Evolutionary conservation across 2,329 filamentous ascomycete species (phyloP), one percentile per base, ranked within the genome.

Genomic region (Amauroascus niger): DNA sequence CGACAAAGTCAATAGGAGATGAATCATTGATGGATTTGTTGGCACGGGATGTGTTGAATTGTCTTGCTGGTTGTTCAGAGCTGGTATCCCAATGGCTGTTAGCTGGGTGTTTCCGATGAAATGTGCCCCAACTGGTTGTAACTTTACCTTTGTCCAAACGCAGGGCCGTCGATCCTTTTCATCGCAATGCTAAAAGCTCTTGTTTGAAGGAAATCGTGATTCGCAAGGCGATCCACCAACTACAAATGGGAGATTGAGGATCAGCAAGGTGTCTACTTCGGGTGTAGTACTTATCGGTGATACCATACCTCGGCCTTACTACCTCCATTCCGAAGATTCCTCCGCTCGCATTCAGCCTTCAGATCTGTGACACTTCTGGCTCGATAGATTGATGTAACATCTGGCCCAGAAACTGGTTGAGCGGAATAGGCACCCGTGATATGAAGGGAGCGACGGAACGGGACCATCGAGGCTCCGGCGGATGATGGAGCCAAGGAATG

Each of bases 1-100:
- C 82, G 61, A 76, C 76, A 62, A 83, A 82, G 70, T 84, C 81
- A 56, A 84, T 79, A 40, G 80, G 80, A 39, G 79, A 81, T 55
- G 67, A 70, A 68, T 83, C 80, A 52, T 77, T 74, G 58, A 78
- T 72, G 26, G 77, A 69, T 64, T 82, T 81, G 51, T 75, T 69
- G 56, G 74, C 67, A 57, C 78, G 77, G 58, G 76, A 79, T 57
- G 80, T 82, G 70, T 83, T 83, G 75, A 84, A 82, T 63, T 77
- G 74, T 53, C 79, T 76, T 57, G 67, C 69, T 60, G 50, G 66
- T 13, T 30, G 7, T 14, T 41, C 51, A 24, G 51, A 53, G 24
- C 51, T 53, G 26, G 11, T 13, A 40, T 32, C 6, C 43, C 18
- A 20, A 39, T 30, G 6, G 40, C 7, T 18, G 20, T 32, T 20